phyloP scores from a whole-genome alignment of 352 stramenopile species.

The Phytophthora cactorum region DNA sequence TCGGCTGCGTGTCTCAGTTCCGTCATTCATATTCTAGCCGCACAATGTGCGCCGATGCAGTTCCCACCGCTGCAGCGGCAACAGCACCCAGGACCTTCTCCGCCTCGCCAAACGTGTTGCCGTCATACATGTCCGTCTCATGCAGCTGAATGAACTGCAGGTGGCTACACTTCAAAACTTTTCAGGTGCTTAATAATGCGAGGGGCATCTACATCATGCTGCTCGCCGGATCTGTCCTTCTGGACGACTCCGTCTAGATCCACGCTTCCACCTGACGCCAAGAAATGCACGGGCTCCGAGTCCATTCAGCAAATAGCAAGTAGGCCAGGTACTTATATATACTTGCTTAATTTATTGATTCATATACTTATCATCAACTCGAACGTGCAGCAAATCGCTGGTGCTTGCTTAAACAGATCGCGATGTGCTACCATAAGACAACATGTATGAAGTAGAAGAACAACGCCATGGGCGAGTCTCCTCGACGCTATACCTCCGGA shows the following conservation, averaged over 20 bases:
- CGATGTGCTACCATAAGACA: background rate
- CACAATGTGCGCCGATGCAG: background rate
- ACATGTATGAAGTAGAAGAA: background rate
- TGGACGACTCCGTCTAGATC: background rate
- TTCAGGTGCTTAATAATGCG: conserved; percentile 6
- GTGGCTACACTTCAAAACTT: conserved; percentile 23
- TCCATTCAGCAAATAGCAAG: background rate
- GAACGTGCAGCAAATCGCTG: background rate
- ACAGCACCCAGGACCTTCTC: background rate
- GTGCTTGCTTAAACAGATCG: background rate
- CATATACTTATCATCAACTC: too few relatives aligned
- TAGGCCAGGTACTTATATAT: background rate
- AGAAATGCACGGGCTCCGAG: background rate
- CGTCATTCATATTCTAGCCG: background rate
- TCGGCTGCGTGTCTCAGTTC: too few relatives aligned
- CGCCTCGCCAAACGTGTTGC: conserved; percentile 15
- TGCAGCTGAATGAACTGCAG: conserved; percentile 3
- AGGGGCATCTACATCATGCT: conserved; percentile 11
- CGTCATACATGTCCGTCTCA: conserved; percentile 17
- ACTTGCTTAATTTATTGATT: too few relatives aligned
- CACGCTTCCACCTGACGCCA: background rate
- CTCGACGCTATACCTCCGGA: background rate
- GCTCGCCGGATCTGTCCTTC: background rate
- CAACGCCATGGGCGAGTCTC: background rate
- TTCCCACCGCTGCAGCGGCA: background rate